Conservation (phyloP, 495 filamentous ascomycete genomes). For the Trichoderma orchidacearum region DNA sequence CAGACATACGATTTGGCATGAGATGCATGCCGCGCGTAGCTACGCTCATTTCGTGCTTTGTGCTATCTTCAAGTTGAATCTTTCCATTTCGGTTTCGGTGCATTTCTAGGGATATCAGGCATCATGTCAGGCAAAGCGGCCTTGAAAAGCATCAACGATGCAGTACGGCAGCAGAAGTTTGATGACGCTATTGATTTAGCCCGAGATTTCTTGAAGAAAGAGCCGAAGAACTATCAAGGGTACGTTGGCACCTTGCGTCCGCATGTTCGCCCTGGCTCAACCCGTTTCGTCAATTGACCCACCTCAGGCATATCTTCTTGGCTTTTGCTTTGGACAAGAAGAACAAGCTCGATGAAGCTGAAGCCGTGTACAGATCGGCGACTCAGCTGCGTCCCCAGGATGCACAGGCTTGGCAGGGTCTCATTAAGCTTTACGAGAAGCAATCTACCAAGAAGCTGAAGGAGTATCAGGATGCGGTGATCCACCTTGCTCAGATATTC, state of each 20-base stretch:
- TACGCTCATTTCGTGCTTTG: not conserved
- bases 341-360: slow-evolving; percentile 53
- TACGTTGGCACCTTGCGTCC: slow-evolving; percentile 22
- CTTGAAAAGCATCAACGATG: slow-evolving; percentile 70
- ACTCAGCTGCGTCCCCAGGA: slow-evolving; percentile 38
- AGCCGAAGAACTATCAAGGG: slow-evolving; percentile 74
- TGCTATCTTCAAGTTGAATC: no score
- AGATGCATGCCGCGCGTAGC: not conserved
- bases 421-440: slow-evolving; percentile 75
- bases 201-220: slow-evolving; percentile 49
- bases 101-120: not conserved
- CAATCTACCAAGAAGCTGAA: slow-evolving; percentile 55
- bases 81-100: not conserved
- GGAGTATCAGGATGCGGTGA: slow-evolving; percentile 55
- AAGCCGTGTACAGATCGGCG: slow-evolving; percentile 61
- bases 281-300: slow-evolving; percentile 4
- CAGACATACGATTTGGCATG: not conserved
- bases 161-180: slow-evolving; percentile 70
- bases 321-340: slow-evolving; percentile 70
- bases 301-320: slow-evolving; percentile 59
- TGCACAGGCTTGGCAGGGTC: slow-evolving; percentile 73
- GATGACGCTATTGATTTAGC: slow-evolving; percentile 55
- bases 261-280: not conserved
- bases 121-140: slow-evolving; percentile 52
- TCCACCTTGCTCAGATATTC: slow-evolving; percentile 64